These are phyloP conservation scores for Phytophthora chlamydospora DNA, from an alignment of 352 stramenopile genomes.

Conservation along the genomic window DNA sequence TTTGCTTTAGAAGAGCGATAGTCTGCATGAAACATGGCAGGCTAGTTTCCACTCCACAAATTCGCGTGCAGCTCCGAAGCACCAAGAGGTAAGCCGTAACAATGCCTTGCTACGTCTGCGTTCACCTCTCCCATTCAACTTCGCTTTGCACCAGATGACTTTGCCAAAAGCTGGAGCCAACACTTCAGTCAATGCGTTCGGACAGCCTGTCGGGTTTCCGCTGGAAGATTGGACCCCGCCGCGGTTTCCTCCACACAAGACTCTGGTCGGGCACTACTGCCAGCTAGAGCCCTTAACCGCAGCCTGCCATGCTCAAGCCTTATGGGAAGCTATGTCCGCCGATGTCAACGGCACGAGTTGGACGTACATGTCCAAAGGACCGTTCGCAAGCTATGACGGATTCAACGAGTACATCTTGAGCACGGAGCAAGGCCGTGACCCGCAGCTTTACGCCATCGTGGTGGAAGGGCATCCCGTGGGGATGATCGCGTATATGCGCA, in stretches of 20 bases:
- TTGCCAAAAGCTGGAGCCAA: too few relatives aligned
- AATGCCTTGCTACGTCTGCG: too few relatives aligned
- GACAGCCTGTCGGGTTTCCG: constrained; percentile 7
- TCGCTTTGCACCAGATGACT: too few relatives aligned
- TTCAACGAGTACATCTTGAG: constrained; percentile 13
- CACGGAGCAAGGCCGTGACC: not conserved
- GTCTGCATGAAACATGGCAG: too few relatives aligned
- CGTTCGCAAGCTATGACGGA: constrained; percentile 6
- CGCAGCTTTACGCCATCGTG: constrained; percentile 28
- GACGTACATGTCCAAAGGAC: constrained; percentile 23
- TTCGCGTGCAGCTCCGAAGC: too few relatives aligned
- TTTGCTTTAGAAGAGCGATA: too few relatives aligned
- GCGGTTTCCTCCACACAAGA: constrained; percentile 8
- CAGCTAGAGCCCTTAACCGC: constrained; percentile 14
- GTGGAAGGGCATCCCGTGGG: constrained; percentile 15
- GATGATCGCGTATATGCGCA: constrained; percentile 13
- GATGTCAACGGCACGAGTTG: constrained; percentile 14
- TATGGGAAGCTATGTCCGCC: constrained; percentile 16
- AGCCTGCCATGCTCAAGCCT: constrained; percentile 6
- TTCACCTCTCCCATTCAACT: too few relatives aligned
- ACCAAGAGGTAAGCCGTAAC: too few relatives aligned
- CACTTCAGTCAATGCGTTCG: constrained; percentile 11
- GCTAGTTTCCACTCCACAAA: too few relatives aligned
- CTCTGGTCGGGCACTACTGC: constrained; percentile 18
- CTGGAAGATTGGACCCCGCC: constrained; percentile 21